phyloP scores from a whole-genome alignment of 371 early-diverging fungal species.

The Actinomortierella wolfii region DNA sequence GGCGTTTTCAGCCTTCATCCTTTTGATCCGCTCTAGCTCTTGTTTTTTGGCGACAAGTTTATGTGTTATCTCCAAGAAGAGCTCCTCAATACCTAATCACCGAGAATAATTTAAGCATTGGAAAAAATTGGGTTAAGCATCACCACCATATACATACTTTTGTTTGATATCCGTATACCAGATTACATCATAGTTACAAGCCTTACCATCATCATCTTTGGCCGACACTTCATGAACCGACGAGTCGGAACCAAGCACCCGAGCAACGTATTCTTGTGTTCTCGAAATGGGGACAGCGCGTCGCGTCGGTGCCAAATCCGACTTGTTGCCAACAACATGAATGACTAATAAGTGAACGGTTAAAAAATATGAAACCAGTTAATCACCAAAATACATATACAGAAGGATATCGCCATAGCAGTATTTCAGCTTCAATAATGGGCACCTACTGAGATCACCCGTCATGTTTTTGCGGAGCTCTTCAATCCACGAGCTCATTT shows the following conservation, averaged over 20 bases:
- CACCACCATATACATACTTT: not conserved
- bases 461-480: constrained; percentile 76
- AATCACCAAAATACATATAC: no score
- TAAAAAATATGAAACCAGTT: not conserved
- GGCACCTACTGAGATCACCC: constrained; percentile 56
- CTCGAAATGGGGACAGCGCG: constrained; percentile 64
- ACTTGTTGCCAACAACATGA: constrained; percentile 78
- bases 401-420: no score
- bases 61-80: constrained; percentile 65
- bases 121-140: constrained; percentile 1
- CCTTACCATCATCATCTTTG: constrained; percentile 73
- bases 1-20: constrained; percentile 42
- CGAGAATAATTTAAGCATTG: constrained; percentile 3
- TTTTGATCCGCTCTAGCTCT: constrained; percentile 41
- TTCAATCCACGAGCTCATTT: constrained; percentile 70
- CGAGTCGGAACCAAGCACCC: constrained; percentile 61
- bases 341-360: constrained; percentile 54
- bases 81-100: constrained; percentile 54
- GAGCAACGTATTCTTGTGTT: constrained; percentile 64
- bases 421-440: no score
- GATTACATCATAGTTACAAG: no score
- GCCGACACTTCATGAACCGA: constrained; percentile 73
- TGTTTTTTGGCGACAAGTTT: constrained; percentile 61
- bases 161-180: no score
- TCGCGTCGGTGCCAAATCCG: constrained; percentile 65